Conservation (phyloP, 2,329 filamentous ascomycete species). For the Neonectria neomacrospora region DNA sequence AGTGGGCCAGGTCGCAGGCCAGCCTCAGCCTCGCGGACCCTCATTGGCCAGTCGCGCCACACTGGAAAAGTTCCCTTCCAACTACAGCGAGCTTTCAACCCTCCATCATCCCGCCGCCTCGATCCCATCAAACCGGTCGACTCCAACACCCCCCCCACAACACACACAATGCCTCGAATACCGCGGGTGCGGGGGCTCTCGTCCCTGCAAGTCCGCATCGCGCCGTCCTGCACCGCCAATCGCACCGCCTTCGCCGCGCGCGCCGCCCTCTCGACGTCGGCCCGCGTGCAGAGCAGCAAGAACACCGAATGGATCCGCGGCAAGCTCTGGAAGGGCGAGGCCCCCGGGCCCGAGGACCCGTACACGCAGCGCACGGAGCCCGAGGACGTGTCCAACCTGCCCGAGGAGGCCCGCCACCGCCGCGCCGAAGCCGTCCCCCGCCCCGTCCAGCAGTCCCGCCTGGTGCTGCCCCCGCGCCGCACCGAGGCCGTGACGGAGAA, state of each 20-base stretch:
- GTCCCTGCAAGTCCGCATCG: constrained; percentile 44
- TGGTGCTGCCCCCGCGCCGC: constrained; percentile 49
- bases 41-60: constrained; percentile 41
- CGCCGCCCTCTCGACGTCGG: constrained; percentile 50
- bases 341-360: constrained; percentile 53
- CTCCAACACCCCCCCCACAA: constrained; percentile 16
- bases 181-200: constrained; percentile 50
- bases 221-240: constrained; percentile 38
- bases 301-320: constrained; percentile 53
- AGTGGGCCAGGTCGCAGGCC: constrained; percentile 21
- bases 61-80: constrained; percentile 5
- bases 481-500: constrained; percentile 49
- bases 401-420: constrained; percentile 45
- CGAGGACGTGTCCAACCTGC: constrained; percentile 45
- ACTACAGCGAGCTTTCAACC: constrained; percentile 6
- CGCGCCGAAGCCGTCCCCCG: constrained; percentile 28
- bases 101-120: constrained; percentile 27
- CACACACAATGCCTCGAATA: constrained; percentile 56
- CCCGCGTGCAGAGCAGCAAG: constrained; percentile 43
- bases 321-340: constrained; percentile 55
- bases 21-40: constrained; percentile 36
- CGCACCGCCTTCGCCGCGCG: constrained; percentile 44
- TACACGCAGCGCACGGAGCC: constrained; percentile 50
- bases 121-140: constrained; percentile 11
- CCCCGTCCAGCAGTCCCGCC: constrained; percentile 44